These are phyloP conservation scores for Calonectria multiphialidica DNA, from an alignment of 2,329 filamentous ascomycete species.

Conservation along the genomic window DNA sequence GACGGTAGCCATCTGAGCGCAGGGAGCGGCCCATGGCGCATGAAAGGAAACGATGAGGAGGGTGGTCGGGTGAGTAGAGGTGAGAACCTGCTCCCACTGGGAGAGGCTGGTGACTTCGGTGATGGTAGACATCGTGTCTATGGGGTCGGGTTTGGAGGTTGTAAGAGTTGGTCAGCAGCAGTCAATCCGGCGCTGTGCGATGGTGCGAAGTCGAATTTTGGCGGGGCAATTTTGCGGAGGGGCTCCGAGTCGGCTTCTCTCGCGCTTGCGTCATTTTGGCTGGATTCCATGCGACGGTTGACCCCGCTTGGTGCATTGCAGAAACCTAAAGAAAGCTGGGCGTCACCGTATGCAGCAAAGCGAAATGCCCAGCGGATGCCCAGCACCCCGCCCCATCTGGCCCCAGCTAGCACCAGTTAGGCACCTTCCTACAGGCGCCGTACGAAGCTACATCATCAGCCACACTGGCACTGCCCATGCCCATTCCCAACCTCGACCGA, in stretches of 20 bases:
- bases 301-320: conserved; percentile 26
- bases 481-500: conserved; percentile 29
- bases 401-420: conserved; percentile 26
- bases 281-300: conserved; percentile 12
- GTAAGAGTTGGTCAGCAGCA: conserved; percentile 18
- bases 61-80: conserved; percentile 74
- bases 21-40: conserved; percentile 95
- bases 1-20: conserved; percentile 92
- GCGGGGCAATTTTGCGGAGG: conserved; percentile 35
- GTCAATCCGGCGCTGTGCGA: conserved; percentile 32
- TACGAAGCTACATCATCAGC: conserved; percentile 44
- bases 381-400: conserved; percentile 31
- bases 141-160: background rate
- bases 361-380: conserved; percentile 11
- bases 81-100: conserved; percentile 78
- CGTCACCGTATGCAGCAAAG: conserved; percentile 22
- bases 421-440: conserved; percentile 29
- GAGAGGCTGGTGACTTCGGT: conserved; percentile 80
- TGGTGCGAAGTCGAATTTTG: conserved; percentile 37
- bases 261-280: conserved; percentile 45
- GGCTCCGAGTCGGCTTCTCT: conserved; percentile 21
- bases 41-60: conserved; percentile 94
- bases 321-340: conserved; percentile 9
- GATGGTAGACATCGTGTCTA: conserved; percentile 76
- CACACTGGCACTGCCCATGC: conserved; percentile 37